Evolutionary conservation across 2,329 filamentous ascomycete species (phyloP).

Genomic region (Claviceps lovelessii): DNA sequence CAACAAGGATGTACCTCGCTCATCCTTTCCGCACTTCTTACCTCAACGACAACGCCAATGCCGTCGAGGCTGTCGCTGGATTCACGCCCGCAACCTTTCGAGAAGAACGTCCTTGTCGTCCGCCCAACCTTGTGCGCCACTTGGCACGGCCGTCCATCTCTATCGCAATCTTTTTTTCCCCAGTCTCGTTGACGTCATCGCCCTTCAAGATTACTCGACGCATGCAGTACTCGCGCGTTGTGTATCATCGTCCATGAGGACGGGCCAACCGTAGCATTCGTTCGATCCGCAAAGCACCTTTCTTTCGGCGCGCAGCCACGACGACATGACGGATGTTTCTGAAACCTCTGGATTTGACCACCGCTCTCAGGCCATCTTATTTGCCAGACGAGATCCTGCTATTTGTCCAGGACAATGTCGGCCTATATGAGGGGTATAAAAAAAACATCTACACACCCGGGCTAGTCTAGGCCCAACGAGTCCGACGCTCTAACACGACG

Average conservation of each 20-base stretch:
- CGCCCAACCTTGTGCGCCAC: background rate
- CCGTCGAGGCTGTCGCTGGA: background rate
- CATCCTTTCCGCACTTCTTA: background rate
- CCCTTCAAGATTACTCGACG: too few species aligned
- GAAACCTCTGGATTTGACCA: slow-evolving; percentile 89
- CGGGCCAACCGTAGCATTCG: background rate
- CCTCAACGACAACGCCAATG: background rate
- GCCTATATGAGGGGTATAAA: slow-evolving; percentile 85
- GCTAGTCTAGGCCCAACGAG: background rate
- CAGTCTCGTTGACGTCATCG: background rate
- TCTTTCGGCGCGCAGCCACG: slow-evolving; percentile 7
- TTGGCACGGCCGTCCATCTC: background rate
- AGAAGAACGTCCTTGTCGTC: background rate
- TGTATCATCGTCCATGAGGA: background rate
- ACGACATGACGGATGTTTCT: slow-evolving; percentile 78
- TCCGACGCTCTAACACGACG: slow-evolving; percentile 1
- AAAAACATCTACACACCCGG: slow-evolving; percentile 18
- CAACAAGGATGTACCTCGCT: too few species aligned
- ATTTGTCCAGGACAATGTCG: slow-evolving; percentile 95
- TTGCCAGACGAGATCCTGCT: slow-evolving; percentile 86
- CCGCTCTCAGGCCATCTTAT: slow-evolving; percentile 83
- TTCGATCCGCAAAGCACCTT: background rate
- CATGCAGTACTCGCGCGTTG: background rate
- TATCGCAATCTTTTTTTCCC: background rate
- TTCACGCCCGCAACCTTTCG: background rate